Evolutionary conservation across 2,329 filamentous ascomycete genomes (phyloP).

Genomic region (Phaeomoniella chlamydospora): DNA sequence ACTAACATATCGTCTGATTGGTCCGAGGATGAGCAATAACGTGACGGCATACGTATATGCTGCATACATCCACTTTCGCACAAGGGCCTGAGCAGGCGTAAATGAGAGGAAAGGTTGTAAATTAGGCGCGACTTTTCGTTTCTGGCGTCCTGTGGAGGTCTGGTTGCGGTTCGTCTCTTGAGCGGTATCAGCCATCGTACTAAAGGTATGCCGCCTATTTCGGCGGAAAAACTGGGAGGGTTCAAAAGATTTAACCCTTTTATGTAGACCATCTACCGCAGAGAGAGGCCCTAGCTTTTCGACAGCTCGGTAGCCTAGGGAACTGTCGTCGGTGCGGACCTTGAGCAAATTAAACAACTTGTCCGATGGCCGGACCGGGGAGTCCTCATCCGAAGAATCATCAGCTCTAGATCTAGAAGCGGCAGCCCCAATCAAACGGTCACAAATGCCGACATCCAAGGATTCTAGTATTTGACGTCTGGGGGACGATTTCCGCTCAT

Average conservation of each 20-base stretch:
- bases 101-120: conserved; percentile 64
- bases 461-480: conserved; percentile 31
- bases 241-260: neutral
- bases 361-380: neutral
- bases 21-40: conserved; percentile 49
- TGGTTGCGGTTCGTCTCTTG: neutral
- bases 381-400: neutral
- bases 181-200: neutral
- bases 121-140: conserved; percentile 48
- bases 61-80: conserved; percentile 75
- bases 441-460: conserved; percentile 6
- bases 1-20: conserved; percentile 56
- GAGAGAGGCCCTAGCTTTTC: neutral
- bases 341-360: neutral
- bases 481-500: conserved; percentile 31
- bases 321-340: no score
- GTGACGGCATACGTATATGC: conserved; percentile 60
- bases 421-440: neutral
- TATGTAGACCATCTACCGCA: neutral
- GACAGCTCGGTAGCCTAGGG: neutral
- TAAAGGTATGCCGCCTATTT: neutral
- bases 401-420: neutral
- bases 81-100: conserved; percentile 60
- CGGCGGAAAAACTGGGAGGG: neutral
- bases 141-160: conserved; percentile 51